Conservation (phyloP, 176 grass and related monocot genomes). For the Ensete ventricosum region DNA sequence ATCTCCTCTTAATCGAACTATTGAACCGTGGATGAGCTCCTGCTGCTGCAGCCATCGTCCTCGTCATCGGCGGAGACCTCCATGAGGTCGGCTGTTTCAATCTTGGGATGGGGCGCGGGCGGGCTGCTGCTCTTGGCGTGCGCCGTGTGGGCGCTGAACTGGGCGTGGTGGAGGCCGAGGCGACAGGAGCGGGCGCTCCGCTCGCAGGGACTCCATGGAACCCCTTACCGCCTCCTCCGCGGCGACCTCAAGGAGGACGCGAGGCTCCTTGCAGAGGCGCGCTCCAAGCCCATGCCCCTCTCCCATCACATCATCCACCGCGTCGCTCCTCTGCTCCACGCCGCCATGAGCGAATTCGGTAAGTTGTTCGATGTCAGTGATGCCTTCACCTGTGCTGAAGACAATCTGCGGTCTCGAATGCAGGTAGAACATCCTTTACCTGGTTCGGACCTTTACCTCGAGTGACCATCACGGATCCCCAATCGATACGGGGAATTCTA, state of each 20-base stretch:
- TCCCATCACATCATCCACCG: conserved; percentile 38
- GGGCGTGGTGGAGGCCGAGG: conserved; percentile 34
- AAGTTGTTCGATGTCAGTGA: not conserved
- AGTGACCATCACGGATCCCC: conserved; percentile 29
- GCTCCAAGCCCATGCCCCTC: conserved; percentile 31
- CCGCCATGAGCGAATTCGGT: conserved; percentile 33
- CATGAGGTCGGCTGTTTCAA: not conserved
- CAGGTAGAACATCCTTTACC: conserved; percentile 38
- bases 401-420: not conserved
- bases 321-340: conserved; percentile 25
- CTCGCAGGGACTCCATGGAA: conserved; percentile 41
- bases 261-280: conserved; percentile 26
- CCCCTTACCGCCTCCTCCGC: conserved; percentile 34
- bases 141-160: conserved; percentile 18
- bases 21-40: too few species aligned
- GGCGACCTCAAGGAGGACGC: conserved; percentile 40
- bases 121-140: conserved; percentile 3
- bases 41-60: too few species aligned
- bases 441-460: conserved; percentile 48
- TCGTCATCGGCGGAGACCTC: too few species aligned
- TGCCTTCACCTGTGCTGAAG: too few species aligned
- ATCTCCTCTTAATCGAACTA: too few species aligned
- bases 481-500: conserved; percentile 30
- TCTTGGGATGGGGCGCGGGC: not conserved
- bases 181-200: conserved; percentile 32